Base-by-base conservation (phyloP, 2,329 filamentous ascomycete species). In the Fusarium nodosum region DNA sequence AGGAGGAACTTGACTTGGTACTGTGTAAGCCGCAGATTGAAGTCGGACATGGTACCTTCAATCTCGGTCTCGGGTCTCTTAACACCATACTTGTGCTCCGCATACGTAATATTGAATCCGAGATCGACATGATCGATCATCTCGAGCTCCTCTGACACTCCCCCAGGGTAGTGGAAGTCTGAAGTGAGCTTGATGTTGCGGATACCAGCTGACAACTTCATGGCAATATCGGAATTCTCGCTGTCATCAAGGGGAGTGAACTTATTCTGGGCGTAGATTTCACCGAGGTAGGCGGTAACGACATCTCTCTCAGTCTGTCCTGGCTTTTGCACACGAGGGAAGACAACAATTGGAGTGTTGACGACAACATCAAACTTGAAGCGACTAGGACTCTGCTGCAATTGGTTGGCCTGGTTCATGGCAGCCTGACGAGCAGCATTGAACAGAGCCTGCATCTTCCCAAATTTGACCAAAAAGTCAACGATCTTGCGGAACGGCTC, bases 371-470 rank as follows among this genome's bases (percentile, higher is more conserved):
- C 96, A 60, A 97, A 97, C 77, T 97, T 94, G 83, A 98, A 93
- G 68, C 93, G 93, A 75, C 90, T 93, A 0, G 93, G 92, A 75
- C 90, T 94, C 75, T 98, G 91, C 76, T 98, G 96, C 8, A 99
- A 88, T 76, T 97, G 94, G 61, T 88, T 97, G 12, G 96, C 97
- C 78, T 97, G 94, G 66, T 93, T 95, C 39, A 96, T 93, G 4
- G 97, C 96, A 39, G 95, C 97, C 79, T 97, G 93, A 34, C 97
- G 89, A 15, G 97, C 96, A 42, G 96, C 95, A 76, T 99, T 99
- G 84, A 97, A 99, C 55, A 99, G 92, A 24, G 96, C 95, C 80
- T 99, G 96, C 96, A 99, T 99, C 81, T 97, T 97, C 64, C 97
- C 96, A 78, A 99, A 99, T 75, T 99, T 99, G 78, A 99, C 94